Base-by-base conservation (phyloP, 257 asterid genomes). In the Buddleja alternifolia region DNA sequence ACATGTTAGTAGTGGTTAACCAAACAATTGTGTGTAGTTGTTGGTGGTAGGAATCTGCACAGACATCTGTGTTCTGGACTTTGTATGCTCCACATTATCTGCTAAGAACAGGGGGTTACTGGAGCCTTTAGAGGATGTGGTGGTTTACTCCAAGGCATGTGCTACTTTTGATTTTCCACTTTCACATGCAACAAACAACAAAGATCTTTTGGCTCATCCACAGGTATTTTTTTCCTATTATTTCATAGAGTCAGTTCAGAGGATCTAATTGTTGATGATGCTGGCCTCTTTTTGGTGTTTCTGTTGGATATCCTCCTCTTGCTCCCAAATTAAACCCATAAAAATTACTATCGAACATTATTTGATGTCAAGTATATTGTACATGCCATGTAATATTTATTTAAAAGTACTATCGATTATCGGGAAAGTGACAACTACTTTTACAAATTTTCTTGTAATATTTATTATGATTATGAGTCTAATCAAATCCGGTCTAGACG, bases 31-130 rank as follows among this genome's bases (percentile, higher is more conserved):
- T 39, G 70, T 46, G 60, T 36, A 88, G 96, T 45, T 86, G 75
- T 3, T 86, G 77, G 90, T 88, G 37, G 82, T 78, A 36, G 93
- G 96, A 7, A 24, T 77, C 37, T 88, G 96, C 81, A 88, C 96
- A 3, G 96, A 88, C 73, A 86, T 88, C 4, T 86, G 96, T 9
- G 96, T 88, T 60, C 77, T 88, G 70, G 96, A 88, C 78, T 86
- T 88, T n/a, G 89, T 84, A 17, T 82, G 91, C 77, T 86, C 93
- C 32, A 74, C 91, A 3, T 16, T 88, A 73, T 88, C 96, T 3
- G 96, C 91, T 12, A 86, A 67, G 63, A 88, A 77, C 75, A 86
- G 59, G 1, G 86, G 96, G 0, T 45, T 88, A 3, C 88, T 88
- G 39, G 57, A 52, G 7, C 88, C 88, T 20, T 79, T 88, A 6